phyloP scores from a whole-genome alignment of 805 yeast species.

The Candida insectorum region DNA sequence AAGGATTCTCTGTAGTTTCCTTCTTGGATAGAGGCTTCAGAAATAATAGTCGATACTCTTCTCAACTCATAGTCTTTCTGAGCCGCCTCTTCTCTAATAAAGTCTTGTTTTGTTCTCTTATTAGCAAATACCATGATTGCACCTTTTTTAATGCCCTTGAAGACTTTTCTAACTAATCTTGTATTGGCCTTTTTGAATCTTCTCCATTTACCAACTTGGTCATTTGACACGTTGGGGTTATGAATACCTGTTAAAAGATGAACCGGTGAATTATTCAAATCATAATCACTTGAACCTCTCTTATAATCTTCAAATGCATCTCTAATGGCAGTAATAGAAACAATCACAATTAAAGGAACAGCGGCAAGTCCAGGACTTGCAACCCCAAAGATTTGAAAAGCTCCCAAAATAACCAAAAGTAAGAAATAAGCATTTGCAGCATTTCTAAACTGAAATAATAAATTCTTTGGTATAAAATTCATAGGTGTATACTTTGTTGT shows the following conservation, averaged over 20 bases:
- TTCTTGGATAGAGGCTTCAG: slow-evolving; percentile 23
- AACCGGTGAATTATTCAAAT: slow-evolving; percentile 63
- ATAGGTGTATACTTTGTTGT: slow-evolving; percentile 94
- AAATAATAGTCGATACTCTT: slow-evolving; percentile 35
- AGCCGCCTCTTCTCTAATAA: slow-evolving; percentile 20
- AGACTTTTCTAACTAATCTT: slow-evolving; percentile 14
- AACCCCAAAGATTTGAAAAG: slow-evolving; percentile 70
- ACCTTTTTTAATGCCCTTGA: slow-evolving; percentile 18
- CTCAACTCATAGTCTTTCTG: slow-evolving; percentile 27
- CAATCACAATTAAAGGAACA: slow-evolving; percentile 79
- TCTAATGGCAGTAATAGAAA: slow-evolving; percentile 66
- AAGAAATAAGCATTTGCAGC: slow-evolving; percentile 61
- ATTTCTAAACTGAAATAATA: slow-evolving; percentile 52
- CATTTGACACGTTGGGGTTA: slow-evolving; percentile 57
- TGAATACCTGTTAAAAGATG: slow-evolving; percentile 51
- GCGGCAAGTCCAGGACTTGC: slow-evolving; percentile 70
- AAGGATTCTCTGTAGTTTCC: slow-evolving; percentile 7
- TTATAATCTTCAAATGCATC: slow-evolving; percentile 79
- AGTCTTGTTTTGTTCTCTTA: slow-evolving; percentile 21
- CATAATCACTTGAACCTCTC: slow-evolving; percentile 60
- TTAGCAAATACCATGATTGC: slow-evolving; percentile 23
- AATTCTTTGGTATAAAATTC: slow-evolving; percentile 57
- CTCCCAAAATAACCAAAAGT: slow-evolving; percentile 51
- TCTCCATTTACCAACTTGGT: slow-evolving; percentile 62
- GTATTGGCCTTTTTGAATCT: slow-evolving; percentile 59